Evolutionary conservation across 1,284 basidiomycete genomes (phyloP).

Genomic region (Ceraceosorus bombacis): DNA sequence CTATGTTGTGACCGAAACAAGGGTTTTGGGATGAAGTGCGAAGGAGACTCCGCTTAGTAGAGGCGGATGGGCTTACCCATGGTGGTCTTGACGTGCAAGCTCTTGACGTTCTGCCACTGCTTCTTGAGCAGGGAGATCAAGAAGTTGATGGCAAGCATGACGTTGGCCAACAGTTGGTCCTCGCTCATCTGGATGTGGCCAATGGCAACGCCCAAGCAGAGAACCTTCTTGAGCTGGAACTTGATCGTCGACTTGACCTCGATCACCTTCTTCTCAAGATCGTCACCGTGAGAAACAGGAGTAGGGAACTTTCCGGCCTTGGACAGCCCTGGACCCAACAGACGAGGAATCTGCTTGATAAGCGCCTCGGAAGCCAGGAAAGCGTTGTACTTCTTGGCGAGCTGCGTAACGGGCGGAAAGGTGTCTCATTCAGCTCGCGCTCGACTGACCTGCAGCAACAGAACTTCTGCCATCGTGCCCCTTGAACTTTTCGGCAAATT

Average conservation of each 20-base stretch:
- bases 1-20: slow-evolving; percentile 18
- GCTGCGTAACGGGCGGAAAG: slow-evolving; percentile 52
- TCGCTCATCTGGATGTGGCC: slow-evolving; percentile 97
- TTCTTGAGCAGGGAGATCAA: slow-evolving; percentile 98
- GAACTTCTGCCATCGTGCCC: not conserved
- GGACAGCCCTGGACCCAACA: slow-evolving; percentile 97
- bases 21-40: not conserved
- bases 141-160: slow-evolving; percentile 99
- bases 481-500: not conserved
- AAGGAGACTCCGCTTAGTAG: slow-evolving; percentile 58
- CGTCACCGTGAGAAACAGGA: slow-evolving; percentile 78
- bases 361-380: slow-evolving; percentile 96
- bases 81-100: slow-evolving; percentile 94
- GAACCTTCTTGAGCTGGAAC: slow-evolving; percentile 75
- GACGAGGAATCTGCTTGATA: slow-evolving; percentile 99
- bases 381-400: slow-evolving; percentile 99
- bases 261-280: slow-evolving; percentile 80
- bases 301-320: slow-evolving; percentile 99
- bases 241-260: slow-evolving; percentile 95
- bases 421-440: not conserved
- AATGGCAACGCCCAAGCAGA: slow-evolving; percentile 97
- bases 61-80: slow-evolving; percentile 97
- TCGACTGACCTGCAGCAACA: not conserved
- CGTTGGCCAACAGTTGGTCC: slow-evolving; percentile 91
- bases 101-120: slow-evolving; percentile 99